A percentile compares a stretch with the other conserved stretches of the same genome.
Conservation (phyloP, 1,284 basidiomycete species). For the Apiotrichum porosum region DNA sequence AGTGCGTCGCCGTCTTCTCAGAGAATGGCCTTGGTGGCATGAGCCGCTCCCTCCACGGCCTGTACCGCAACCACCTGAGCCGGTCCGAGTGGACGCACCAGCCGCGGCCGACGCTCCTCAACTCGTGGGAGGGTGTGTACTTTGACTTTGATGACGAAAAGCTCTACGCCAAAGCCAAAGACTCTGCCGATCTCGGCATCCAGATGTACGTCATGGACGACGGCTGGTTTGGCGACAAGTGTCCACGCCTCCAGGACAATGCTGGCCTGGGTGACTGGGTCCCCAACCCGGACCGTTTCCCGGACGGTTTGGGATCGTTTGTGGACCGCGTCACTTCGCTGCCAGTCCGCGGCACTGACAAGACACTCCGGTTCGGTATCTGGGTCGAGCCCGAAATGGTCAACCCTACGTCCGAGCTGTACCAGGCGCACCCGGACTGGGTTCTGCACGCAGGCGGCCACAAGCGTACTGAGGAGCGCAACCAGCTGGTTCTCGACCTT, state of each 20-base stretch:
- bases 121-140: constrained; percentile 41
- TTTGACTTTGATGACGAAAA: constrained; percentile 27
- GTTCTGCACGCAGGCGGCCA: constrained; percentile 22
- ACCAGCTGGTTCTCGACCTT: constrained; percentile 36
- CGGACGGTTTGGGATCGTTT: constrained; percentile 24
- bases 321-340: constrained; percentile 18
- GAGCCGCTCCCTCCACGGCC: constrained; percentile 22
- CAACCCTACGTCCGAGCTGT: constrained; percentile 29
- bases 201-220: constrained; percentile 40
- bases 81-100: constrained; percentile 11
- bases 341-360: neutral
- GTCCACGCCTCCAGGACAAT: constrained; percentile 23
- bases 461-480: constrained; percentile 21
- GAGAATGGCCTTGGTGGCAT: constrained; percentile 26
- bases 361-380: constrained; percentile 30
- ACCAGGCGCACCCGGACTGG: constrained; percentile 36
- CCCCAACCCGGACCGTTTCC: constrained; percentile 27
- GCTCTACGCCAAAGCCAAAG: constrained; percentile 21
- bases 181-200: constrained; percentile 24
- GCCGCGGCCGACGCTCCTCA: constrained; percentile 28
- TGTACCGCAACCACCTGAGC: constrained; percentile 30
- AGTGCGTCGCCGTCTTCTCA: constrained; percentile 26
- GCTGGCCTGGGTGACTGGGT: constrained; percentile 37
- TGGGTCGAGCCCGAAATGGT: constrained; percentile 45
- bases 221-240: constrained; percentile 38